Evolutionary conservation across 768 basidiomycete species (phyloP), one percentile per base, ranked within the genome.

Genomic region (Dentipellis sp.): DNA sequence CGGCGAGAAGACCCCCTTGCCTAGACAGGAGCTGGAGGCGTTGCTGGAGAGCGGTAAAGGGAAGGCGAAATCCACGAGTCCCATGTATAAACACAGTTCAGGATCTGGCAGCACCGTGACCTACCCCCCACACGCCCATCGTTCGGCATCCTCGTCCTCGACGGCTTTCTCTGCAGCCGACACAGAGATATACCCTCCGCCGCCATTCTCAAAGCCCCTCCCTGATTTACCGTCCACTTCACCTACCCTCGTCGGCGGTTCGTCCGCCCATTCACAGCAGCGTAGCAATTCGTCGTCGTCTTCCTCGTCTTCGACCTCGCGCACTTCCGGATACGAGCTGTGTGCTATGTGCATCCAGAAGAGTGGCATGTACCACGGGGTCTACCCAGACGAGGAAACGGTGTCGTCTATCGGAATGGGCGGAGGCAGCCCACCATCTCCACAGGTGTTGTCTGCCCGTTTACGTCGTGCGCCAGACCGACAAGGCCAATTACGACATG

Each of bases 401-500:
- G 76, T 46, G 79, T 84, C 64, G 77, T 75, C 56, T 74, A 80
- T 38, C 68, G 36, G 70, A 75, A 35, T 79, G 10, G 78, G 74
- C 7, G 72, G 76, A 36, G 64, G 69, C n/a, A 72, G 69, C 19
- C 73, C 78, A n/a, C 73, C 76, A 0, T 79, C 80, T 1, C 77
- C 78, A 9, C 78, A 78, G 59, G 82, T 84, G 70, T 34, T 76
- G 74, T 16, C 65, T 74, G 56, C 79, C 78, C n/a, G 75, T 78
- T 58, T 80, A 59, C 74, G 88, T 38, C 79, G 83, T 34, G 83
- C 86, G 1, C 87, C 88, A 1, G 81, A 79, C 50, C 73, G 72
- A 62, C 91, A 89, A 67, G 89, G 89, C 12, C 79, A 87, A 58
- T 68, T 86, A 50, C 78, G 94, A 10, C 94, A 97, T 66, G 86